Percentiles rank a stretch among this genome's conserved stretches.
Conservation (phyloP, 2,329 filamentous ascomycete genomes). For the Colletotrichum orchidophilum region DNA sequence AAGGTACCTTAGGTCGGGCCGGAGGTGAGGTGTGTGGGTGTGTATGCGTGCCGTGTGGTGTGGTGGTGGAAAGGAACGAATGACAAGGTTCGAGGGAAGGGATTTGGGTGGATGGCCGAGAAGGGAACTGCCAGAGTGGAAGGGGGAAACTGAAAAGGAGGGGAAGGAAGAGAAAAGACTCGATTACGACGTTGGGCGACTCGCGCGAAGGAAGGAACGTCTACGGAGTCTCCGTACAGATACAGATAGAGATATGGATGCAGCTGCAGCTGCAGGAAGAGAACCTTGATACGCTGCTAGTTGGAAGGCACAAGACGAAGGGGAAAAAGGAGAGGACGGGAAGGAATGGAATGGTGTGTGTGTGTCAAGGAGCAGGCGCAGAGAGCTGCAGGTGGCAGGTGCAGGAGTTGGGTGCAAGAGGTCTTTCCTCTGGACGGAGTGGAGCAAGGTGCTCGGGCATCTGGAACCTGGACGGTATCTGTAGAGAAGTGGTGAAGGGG, state of each 20-base stretch:
- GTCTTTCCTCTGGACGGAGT: neutral
- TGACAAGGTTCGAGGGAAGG: neutral
- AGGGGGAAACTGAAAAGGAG: neutral
- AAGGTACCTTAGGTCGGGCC: neutral
- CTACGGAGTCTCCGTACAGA: too few species aligned
- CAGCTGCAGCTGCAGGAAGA: neutral
- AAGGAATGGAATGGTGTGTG: neutral
- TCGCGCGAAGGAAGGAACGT: neutral
- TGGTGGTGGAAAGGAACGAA: neutral
- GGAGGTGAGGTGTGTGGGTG: neutral
- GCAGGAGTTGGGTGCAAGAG: neutral
- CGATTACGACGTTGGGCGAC: conserved; percentile 11
- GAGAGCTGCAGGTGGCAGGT: neutral
- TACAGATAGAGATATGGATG: neutral
- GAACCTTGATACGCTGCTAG: neutral
- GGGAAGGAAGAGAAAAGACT: neutral
- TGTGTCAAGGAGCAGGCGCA: neutral
- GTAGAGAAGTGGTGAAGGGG: neutral
- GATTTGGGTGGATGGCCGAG: neutral
- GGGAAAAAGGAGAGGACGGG: neutral
- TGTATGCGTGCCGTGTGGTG: neutral
- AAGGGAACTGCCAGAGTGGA: neutral
- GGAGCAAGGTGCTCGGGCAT: neutral
- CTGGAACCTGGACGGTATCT: neutral
- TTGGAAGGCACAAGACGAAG: neutral